These are phyloP conservation scores for Tympanopsis confertula DNA, from an alignment of 2,329 filamentous ascomycete species.

Conservation along the genomic window DNA sequence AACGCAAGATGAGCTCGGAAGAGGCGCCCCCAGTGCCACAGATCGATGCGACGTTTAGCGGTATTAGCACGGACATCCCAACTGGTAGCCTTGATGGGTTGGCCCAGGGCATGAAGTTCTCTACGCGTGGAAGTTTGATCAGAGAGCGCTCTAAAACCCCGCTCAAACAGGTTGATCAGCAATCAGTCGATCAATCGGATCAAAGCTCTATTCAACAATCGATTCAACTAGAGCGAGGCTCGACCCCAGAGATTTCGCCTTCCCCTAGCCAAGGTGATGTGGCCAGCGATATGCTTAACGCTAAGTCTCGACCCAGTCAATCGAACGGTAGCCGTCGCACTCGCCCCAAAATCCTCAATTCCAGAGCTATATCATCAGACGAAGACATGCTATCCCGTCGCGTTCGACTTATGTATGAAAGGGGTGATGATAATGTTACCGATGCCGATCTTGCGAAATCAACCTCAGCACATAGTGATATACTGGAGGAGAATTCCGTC, in stretches of 20 bases:
- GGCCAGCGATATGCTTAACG: constrained; percentile 8
- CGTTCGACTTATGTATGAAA: constrained; percentile 52
- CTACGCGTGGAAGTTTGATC: neutral
- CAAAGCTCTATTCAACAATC: too few relatives aligned
- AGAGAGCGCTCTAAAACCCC: too few relatives aligned
- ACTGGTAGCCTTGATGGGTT: neutral
- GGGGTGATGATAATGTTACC: constrained; percentile 41
- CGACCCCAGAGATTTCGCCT: neutral
- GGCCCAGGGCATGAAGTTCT: neutral
- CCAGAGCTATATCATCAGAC: constrained; percentile 46
- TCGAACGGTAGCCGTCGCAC: constrained; percentile 15
- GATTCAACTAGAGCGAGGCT: neutral
- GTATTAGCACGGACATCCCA: neutral
- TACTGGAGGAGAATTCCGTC: neutral
- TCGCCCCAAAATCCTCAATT: constrained; percentile 22
- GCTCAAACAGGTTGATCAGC: neutral
- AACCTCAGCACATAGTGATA: too few relatives aligned
- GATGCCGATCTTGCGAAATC: constrained; percentile 17
- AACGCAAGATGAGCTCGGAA: constrained; percentile 16
- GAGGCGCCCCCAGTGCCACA: constrained; percentile 18
- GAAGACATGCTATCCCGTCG: constrained; percentile 51
- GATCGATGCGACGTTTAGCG: constrained; percentile 12
- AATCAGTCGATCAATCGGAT: too few relatives aligned
- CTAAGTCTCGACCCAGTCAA: constrained; percentile 11
- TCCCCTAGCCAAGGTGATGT: constrained; percentile 5